A percentile compares a stretch with the other conserved stretches of the same genome.
Evolutionary conservation across 768 basidiomycete genomes (phyloP).

Genomic region (Russula compacta): DNA sequence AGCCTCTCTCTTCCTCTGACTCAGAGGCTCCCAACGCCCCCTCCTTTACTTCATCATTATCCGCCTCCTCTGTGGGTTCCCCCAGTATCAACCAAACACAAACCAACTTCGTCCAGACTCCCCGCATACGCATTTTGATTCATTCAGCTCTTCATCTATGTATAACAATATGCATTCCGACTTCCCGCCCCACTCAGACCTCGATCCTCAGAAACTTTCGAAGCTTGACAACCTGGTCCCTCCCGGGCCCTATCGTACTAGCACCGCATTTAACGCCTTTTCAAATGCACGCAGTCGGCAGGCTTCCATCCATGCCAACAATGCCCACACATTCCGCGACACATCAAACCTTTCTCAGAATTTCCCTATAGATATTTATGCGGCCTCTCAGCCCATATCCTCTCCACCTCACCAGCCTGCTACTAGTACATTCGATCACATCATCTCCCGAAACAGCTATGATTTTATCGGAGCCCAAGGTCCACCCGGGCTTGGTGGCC

Average conservation of each 20-base stretch:
- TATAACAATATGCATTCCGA: conserved; percentile 24
- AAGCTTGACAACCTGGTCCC: conserved; percentile 20
- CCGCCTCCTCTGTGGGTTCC: conserved; percentile 39
- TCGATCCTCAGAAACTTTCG: conserved; percentile 16
- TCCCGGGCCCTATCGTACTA: conserved; percentile 20
- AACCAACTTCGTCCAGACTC: conserved; percentile 48
- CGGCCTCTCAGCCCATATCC: conserved; percentile 16
- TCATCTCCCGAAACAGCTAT: conserved; percentile 11
- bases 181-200: conserved; percentile 10
- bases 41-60: conserved; percentile 39
- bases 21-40: conserved; percentile 36
- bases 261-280: conserved; percentile 20
- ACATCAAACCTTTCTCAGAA: conserved; percentile 21
- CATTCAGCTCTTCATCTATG: conserved; percentile 27
- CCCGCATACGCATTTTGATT: conserved; percentile 36
- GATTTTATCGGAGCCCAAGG: conserved; percentile 14
- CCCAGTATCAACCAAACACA: conserved; percentile 45
- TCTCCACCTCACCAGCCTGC: conserved; percentile 18
- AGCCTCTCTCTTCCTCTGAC: conserved; percentile 50
- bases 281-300: conserved; percentile 19
- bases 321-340: conserved; percentile 19
- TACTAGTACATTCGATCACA: conserved; percentile 15
- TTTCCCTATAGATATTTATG: conserved; percentile 19
- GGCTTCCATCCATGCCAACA: conserved; percentile 11
- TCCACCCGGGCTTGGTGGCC: conserved; percentile 11